Base-by-base conservation (phyloP, 495 filamentous ascomycete species). In the Penicillium simplicissimum region DNA sequence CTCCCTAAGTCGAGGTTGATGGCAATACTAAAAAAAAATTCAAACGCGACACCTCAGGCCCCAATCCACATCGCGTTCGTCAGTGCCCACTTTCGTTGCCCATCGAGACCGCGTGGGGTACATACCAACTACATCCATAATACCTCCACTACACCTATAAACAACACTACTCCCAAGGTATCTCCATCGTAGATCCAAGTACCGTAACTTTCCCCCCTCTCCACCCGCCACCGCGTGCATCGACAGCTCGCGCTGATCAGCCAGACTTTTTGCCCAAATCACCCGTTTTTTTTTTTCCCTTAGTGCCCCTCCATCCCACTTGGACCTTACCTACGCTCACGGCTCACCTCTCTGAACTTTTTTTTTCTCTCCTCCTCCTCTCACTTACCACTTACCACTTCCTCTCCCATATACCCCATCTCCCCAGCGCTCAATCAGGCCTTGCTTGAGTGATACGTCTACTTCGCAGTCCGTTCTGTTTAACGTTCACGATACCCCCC, bases 161-260 rank as follows among this genome's bases (percentile, higher is more conserved):
- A 52, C 28, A 62, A 4, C 9, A 25, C 34, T 8, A 48, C 8
- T 0, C 9, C 14, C 9, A 8, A 58, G 42, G 54, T 60, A 61
- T 34, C 21, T 9, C 0, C 21, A 9, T 10, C 10, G 63, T 61
- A 14, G 28, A 40, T 17, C 5, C 33, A 54, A n/a, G 63, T 65
- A 65, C 38, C 51, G 14, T 4, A 7, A 13, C 36, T 14, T n/a
- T n/a, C n/a, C 5, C 37, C n/a, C 38, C 40, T 45, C 42, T 43
- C 42, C 40, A 17, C 40, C 40, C 19, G 42, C 19, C 8, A 43
- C 58, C 64, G 57, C 52, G 58, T 57, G 63, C 60, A 61, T 63
- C 55, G 60, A 64, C 48, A 59, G 56, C 58, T 60, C 56, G 37
- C 23, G 57, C 54, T 65, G 64, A 67, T 63, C 60, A 54, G 56